These are phyloP conservation scores for Metarhizium robertsii DNA, from an alignment of 2,329 filamentous ascomycete species.

Conservation along the genomic window DNA sequence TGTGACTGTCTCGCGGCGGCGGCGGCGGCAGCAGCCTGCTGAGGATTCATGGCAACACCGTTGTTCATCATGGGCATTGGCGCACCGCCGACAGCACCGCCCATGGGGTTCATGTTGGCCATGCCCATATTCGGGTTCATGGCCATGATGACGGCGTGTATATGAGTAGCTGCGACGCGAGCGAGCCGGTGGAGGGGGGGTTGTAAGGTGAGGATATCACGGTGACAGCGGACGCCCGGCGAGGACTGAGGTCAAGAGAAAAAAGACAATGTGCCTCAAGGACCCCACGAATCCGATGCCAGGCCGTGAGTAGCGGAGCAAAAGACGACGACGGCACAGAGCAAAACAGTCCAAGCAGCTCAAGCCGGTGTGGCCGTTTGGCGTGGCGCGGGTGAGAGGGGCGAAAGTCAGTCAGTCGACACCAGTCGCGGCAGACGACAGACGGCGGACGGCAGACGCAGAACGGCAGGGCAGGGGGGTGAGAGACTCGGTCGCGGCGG, in stretches of 20 bases:
- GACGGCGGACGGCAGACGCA: background rate
- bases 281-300: background rate
- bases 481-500: conserved; percentile 3
- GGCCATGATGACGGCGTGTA: conserved; percentile 16
- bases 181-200: conserved; percentile 9
- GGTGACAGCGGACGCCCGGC: conserved; percentile 6
- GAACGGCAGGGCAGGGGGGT: conserved; percentile 2
- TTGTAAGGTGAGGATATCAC: background rate
- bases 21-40: conserved; percentile 16
- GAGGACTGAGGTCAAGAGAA: conserved; percentile 7
- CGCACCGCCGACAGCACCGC: conserved; percentile 51
- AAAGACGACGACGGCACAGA: background rate
- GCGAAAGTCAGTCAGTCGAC: conserved; percentile 6
- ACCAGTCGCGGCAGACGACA: conserved; percentile 3
- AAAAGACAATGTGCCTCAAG: conserved; percentile 6
- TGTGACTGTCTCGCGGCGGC: conserved; percentile 28
- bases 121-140: conserved; percentile 57
- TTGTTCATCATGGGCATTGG: conserved; percentile 62
- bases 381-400: conserved; percentile 14
- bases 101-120: conserved; percentile 61
- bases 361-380: conserved; percentile 22
- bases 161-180: conserved; percentile 5
- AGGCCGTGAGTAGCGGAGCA: background rate
- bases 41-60: conserved; percentile 27
- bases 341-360: conserved; percentile 9